Conservation (phyloP, 2,329 filamentous ascomycete genomes). For the Neofusicoccum umdonicola region DNA sequence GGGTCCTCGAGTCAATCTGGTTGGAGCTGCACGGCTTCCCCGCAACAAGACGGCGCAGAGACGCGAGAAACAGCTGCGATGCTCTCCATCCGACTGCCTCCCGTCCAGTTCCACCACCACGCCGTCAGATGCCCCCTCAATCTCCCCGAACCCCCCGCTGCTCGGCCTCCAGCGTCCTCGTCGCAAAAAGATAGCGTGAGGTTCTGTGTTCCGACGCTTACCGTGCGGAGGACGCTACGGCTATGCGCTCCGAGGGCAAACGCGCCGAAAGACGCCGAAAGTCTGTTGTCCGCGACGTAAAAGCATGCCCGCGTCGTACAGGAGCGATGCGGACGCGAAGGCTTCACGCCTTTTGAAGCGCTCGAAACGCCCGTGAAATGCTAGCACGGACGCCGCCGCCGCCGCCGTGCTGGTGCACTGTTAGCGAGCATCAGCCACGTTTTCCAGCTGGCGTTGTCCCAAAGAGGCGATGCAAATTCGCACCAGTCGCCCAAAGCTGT, state of each 20-base stretch:
- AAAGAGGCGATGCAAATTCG: background rate
- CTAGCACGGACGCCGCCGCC: background rate
- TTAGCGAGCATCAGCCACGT: background rate
- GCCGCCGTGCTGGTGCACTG: background rate
- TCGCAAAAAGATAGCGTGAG: background rate
- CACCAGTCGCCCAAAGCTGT: background rate
- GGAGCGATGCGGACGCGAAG: background rate
- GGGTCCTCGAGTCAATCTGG: slow-evolving; percentile 3
- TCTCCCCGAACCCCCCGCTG: background rate
- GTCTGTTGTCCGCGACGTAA: background rate
- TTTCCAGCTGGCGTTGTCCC: background rate
- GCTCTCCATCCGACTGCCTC: background rate
- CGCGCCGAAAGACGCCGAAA: slow-evolving; percentile 9
- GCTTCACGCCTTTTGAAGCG: background rate
- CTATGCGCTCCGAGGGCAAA: background rate
- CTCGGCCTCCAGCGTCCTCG: background rate
- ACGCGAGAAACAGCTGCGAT: background rate
- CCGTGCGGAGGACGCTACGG: background rate
- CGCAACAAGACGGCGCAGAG: background rate
- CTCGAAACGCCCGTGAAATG: background rate
- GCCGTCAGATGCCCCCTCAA: background rate
- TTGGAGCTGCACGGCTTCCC: slow-evolving; percentile 1
- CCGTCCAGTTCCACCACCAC: background rate
- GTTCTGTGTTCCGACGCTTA: background rate
- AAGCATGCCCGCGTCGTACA: background rate